Percentiles rank a stretch among this genome's conserved stretches.
Evolutionary conservation across 352 stramenopile species (phyloP).

Genomic region (Elongisporangium anandrum): DNA sequence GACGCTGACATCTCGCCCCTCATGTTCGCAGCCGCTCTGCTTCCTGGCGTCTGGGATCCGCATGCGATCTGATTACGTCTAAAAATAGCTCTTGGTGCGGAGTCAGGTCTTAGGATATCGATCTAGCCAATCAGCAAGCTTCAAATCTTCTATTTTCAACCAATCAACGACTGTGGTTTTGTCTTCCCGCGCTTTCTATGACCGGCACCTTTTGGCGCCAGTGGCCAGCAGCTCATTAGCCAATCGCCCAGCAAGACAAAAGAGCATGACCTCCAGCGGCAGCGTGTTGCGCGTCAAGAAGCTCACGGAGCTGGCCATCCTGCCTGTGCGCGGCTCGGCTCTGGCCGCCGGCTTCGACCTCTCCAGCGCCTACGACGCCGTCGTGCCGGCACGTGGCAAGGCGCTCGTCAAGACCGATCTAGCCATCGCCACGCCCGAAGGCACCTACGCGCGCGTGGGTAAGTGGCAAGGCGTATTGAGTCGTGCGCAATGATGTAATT

Average conservation of each 20-base stretch:
- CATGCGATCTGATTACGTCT: not conserved
- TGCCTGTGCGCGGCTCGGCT: slow-evolving; percentile 70
- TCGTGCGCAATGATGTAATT: not conserved
- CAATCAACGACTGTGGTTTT: not conserved
- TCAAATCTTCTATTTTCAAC: not conserved
- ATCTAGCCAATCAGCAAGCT: not conserved
- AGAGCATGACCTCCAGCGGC: slow-evolving; percentile 10
- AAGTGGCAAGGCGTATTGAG: not conserved
- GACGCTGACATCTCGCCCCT: slow-evolving; percentile 40
- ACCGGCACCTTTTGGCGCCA: not conserved
- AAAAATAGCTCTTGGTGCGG: not conserved
- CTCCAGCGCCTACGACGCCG: slow-evolving; percentile 77
- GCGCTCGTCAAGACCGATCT: slow-evolving; percentile 97
- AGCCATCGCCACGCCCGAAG: slow-evolving; percentile 90
- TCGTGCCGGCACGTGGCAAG: slow-evolving; percentile 91
- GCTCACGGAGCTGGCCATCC: slow-evolving; percentile 72
- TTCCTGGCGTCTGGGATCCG: slow-evolving; percentile 25
- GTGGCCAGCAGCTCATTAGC: not conserved
- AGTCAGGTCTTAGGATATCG: not conserved
- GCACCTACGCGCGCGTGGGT: slow-evolving; percentile 95
- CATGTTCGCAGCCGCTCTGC: slow-evolving; percentile 36
- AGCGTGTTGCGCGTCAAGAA: slow-evolving; percentile 81
- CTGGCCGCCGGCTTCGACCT: slow-evolving; percentile 84
- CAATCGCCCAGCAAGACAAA: not conserved
- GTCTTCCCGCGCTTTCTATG: not conserved